A percentile compares a stretch with the other conserved stretches of the same genome.
Conservation (phyloP, 23 red algal species). For the Cyanidioschyzon merolae region DNA sequence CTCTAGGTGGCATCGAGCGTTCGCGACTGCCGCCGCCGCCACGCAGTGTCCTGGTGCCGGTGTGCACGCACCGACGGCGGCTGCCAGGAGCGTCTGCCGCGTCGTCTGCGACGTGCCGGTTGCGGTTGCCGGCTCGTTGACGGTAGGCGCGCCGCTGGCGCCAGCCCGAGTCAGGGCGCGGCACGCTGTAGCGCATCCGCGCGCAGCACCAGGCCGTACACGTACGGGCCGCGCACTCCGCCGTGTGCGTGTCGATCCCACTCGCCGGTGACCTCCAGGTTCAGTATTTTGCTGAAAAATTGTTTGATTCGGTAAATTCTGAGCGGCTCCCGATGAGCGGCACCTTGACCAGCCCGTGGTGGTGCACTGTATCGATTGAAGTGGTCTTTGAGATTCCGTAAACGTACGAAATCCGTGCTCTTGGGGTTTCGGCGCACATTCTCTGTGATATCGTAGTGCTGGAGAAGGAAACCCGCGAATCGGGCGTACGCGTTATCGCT, state of each 20-base stretch:
- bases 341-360: conserved; percentile 34
- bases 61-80: no score
- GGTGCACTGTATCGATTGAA: conserved; percentile 50
- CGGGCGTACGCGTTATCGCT: conserved; percentile 35
- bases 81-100: no score
- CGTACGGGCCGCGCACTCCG: conserved; percentile 90
- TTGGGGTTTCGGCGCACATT: conserved; percentile 42
- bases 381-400: conserved; percentile 85
- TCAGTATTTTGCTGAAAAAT: conserved; percentile 74
- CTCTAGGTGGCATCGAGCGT: no score
- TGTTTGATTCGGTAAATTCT: conserved; percentile 82
- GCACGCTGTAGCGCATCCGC: no score
- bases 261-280: conserved; percentile 89
- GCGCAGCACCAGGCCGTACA: conserved; percentile 44
- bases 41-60: no score
- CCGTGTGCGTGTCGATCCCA: conserved; percentile 88
- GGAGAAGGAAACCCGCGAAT: conserved; percentile 57
- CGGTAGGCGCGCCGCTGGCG: no score
- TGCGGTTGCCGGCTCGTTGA: no score
- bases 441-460: conserved; percentile 72
- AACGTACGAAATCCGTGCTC: conserved; percentile 64
- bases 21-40: no score
- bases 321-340: conserved; percentile 29
- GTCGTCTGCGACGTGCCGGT: no score
- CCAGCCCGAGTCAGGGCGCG: no score